A percentile compares a stretch with the other conserved stretches of the same genome.
phyloP scores from a whole-genome alignment of 2,329 filamentous ascomycete species.

The Sporothrix inflata region DNA sequence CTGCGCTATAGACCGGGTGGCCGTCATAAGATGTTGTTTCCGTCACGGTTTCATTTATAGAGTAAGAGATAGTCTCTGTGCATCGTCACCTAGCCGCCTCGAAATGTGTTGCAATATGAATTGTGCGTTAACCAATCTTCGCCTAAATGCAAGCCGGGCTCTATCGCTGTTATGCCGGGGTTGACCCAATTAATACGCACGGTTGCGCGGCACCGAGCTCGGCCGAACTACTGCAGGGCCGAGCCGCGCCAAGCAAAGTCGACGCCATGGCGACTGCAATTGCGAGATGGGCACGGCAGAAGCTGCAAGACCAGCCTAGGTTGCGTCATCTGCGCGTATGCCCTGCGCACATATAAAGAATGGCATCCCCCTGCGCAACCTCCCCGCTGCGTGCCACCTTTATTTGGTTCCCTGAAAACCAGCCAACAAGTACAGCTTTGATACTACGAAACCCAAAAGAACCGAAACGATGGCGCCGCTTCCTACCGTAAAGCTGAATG shows the following conservation, averaged over 20 bases:
- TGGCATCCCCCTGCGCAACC: background rate
- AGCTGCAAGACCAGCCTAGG: background rate
- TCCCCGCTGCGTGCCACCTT: too few species aligned
- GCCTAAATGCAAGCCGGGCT: too few species aligned
- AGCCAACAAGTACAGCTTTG: background rate
- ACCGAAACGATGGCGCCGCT: constrained; percentile 37
- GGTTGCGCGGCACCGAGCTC: constrained; percentile 8
- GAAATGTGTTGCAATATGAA: too few species aligned
- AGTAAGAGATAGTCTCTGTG: too few species aligned
- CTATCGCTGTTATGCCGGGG: too few species aligned
- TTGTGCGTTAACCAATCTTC: too few species aligned
- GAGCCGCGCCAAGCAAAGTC: background rate
- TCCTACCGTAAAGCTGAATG: constrained; percentile 69
- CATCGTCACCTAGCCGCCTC: too few species aligned
- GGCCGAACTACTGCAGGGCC: background rate
- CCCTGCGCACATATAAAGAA: background rate
- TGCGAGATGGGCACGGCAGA: background rate
- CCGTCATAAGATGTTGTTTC: too few species aligned
- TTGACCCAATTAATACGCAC: background rate
- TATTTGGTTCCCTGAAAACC: background rate
- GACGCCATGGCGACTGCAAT: background rate
- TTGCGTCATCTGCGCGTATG: background rate
- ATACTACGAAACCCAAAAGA: background rate
- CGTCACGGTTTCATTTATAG: too few species aligned
- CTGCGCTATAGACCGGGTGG: too few species aligned